Base-by-base conservation (phyloP, 148 eudicot species). In the Rhododendron mucronatum region DNA sequence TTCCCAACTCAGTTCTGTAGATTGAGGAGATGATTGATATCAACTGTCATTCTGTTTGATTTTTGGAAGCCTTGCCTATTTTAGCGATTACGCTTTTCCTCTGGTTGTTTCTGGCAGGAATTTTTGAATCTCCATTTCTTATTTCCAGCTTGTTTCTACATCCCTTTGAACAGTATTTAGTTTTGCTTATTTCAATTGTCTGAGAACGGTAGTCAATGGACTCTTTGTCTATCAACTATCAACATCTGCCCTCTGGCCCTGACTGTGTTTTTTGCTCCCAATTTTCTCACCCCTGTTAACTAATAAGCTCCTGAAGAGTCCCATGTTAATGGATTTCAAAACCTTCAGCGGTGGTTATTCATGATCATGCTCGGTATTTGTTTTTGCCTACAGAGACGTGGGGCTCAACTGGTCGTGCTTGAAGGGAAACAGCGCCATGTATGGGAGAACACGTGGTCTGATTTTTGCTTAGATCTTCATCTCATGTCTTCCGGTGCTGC, bases 401-500 rank as follows among this genome's bases (percentile, higher is more conserved):
- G 98, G 79, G 99, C 99, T 51, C 98, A 95, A 89, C 88, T 92
- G 85, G 98, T 97, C 28, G 98, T 93, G 86, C 93, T 93, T 83
- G 99, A 97, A 93, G 99, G 99, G 78, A 92, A 94, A 89, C 92
- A 90, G 81, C 91, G 98, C 71, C 90, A 94, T 80, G 98, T 94
- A 39, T 97, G 99, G 99, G 96, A 93, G 78, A 94, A 93, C 83
- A 88, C 91, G 9, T 95, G 98, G 98, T 93, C 98, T 37, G 88
- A 88, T 26, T 92, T 96, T 86, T 94, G 98, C 94, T 88, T 71
- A 14, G 76, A 71, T 71, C 76, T 71, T 71, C 76, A 71, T 89
- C 91, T 97, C 84, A 97, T 97, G 99, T 97, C 99, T 75, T 94
- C 99, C 41, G 99, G 99, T 77, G 99, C 99, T 85, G 76, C 76